These are phyloP conservation scores for Amoebophrya sp. DNA, from an alignment of 169 alveolate species.

Conservation along the genomic window DNA sequence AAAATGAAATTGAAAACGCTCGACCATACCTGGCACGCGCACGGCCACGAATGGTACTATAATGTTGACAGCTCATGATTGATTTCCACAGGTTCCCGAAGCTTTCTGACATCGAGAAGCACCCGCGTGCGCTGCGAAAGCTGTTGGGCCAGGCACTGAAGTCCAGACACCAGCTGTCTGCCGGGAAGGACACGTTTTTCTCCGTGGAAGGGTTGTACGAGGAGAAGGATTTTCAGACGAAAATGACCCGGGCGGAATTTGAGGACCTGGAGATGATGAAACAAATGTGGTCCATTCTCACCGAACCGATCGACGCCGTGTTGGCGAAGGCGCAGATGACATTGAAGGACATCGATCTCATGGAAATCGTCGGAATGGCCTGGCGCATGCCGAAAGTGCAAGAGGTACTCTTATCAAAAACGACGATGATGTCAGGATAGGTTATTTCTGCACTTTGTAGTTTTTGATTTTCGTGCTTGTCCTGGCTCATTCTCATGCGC, in stretches of 20 bases:
- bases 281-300: neutral
- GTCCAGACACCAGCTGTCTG: neutral
- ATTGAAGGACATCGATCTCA: neutral
- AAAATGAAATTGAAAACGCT: too few relatives aligned
- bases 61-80: too few relatives aligned
- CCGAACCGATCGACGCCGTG: neutral
- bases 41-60: too few relatives aligned
- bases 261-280: neutral
- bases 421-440: too few relatives aligned
- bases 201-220: neutral
- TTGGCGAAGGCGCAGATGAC: neutral
- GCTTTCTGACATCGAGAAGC: neutral
- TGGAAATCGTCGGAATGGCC: conserved; percentile 11
- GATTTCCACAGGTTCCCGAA: neutral
- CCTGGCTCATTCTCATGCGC: too few relatives aligned
- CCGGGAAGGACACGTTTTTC: neutral
- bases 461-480: too few relatives aligned
- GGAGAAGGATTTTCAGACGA: neutral
- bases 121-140: neutral
- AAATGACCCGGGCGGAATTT: neutral
- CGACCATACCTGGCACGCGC: too few relatives aligned
- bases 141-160: neutral
- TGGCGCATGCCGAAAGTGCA: conserved; percentile 23
- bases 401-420: neutral
- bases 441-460: too few relatives aligned